phyloP scores from a whole-genome alignment of 306 rosid genomes.

The Geum urbanum region DNA sequence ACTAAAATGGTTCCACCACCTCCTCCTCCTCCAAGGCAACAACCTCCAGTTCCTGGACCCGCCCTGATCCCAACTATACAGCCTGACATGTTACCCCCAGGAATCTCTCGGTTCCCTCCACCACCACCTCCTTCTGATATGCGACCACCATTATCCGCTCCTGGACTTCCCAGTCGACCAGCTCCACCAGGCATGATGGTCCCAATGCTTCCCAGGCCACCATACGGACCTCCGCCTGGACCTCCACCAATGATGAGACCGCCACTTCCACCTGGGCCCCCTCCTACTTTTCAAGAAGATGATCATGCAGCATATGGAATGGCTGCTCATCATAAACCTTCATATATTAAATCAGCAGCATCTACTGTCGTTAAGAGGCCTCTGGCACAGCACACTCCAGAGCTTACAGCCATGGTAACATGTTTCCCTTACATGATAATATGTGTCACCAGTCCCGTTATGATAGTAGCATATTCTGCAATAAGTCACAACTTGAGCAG shows the following conservation, averaged over 20 bases:
- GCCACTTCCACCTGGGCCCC: conserved; percentile 99
- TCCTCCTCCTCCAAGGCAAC: conserved; percentile 85
- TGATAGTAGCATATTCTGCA: background rate
- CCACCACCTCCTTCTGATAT: conserved; percentile 92
- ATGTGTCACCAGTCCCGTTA: background rate
- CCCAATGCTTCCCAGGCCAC: conserved; percentile 77
- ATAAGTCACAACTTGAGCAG: background rate
- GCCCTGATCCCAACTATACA: conserved; percentile 51
- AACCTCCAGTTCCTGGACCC: conserved; percentile 58
- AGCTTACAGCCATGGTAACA: conserved; percentile 94
- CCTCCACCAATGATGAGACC: conserved; percentile 99
- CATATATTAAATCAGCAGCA: conserved; percentile 93
- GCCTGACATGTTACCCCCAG: conserved; percentile 84
- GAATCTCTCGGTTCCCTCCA: conserved; percentile 72
- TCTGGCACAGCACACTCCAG: conserved; percentile 98
- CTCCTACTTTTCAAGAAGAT: conserved; percentile 75
- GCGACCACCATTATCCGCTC: conserved; percentile 61
- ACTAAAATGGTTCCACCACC: conserved; percentile 57
- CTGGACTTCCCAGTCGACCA: conserved; percentile 68
- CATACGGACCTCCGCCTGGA: conserved; percentile 94
- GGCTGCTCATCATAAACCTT: conserved; percentile 68
- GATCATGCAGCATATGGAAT: conserved; percentile 43
- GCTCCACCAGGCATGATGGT: conserved; percentile 84
- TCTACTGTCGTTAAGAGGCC: conserved; percentile 97
- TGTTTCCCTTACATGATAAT: conserved; percentile 15